Evolutionary conservation across 1,139 yeast genomes (phyloP), one percentile per base, ranked within the genome.

Genomic region (Pichia sp.): DNA sequence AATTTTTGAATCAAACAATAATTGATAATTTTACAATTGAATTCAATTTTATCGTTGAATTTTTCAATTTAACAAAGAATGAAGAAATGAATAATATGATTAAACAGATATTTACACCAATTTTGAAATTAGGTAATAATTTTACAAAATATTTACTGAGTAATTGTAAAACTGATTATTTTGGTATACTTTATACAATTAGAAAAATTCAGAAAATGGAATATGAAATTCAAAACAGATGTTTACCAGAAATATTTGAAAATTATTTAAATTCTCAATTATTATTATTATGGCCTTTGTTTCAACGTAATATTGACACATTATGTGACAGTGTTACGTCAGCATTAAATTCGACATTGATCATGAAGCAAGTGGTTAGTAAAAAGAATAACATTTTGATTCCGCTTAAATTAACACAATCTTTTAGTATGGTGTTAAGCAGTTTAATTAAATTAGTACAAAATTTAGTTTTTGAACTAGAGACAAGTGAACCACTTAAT

Each of bases 11-110:
- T 56, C 69, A 83, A 42, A 93, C 96, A 0, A 66, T 90, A 10
- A 68, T 84, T 31, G 96, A 89, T 63, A 90, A 89, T 67, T 80
- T 84, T 19, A 75, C 84, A 2, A 91, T 83, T 6, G 96, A 91
- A 65, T 87, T 84, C 62, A 73, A 83, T 39, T 89, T 90, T 65
- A 69, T 87, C 59, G 77, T 75, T 34, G 90, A 83, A 34, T 89
- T 88, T 63, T 90, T 89, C 67, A 74, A 74, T 54, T 71, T 79
- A 39, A 72, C 66, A 49, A 36, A 53, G 19, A 69, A 65, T 7
- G 78, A 75, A 30, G 77, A 73, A 51, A 65, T 74, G 22, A 67
- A 71, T 48, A 75, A 73, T 14, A 54, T 74, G 4, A 70, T 78
- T 60, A 75, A 75, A 50, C 72, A 73, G 42, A 72, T 81, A 7